These are phyloP conservation scores for Colletotrichum orchidophilum DNA, from an alignment of 2,329 filamentous ascomycete species.

Conservation along the genomic window DNA sequence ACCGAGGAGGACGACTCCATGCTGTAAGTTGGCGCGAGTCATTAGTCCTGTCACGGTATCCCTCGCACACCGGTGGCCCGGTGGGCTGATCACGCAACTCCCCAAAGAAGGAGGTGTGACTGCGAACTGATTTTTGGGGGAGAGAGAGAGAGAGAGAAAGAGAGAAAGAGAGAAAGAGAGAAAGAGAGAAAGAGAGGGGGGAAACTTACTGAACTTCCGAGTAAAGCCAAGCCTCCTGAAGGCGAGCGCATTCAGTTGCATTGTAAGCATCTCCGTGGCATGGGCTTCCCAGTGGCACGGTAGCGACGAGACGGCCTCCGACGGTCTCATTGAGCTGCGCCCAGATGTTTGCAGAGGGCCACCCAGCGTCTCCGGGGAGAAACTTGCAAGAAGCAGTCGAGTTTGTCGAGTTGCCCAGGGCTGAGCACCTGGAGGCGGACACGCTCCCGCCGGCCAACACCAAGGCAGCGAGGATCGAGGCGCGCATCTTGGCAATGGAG, in stretches of 20 bases:
- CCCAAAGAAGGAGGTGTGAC: neutral
- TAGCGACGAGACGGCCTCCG: conserved; percentile 23
- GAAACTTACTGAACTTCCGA: conserved; percentile 26
- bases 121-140: neutral
- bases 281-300: conserved; percentile 18
- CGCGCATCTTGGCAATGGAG: conserved; percentile 20
- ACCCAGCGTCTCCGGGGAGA: conserved; percentile 26
- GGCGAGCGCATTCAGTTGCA: conserved; percentile 21
- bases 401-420: neutral
- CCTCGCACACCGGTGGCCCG: neutral
- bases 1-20: conserved; percentile 33
- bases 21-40: conserved; percentile 11
- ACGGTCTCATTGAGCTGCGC: conserved; percentile 29
- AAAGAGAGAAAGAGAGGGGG: neutral
- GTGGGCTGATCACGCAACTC: neutral
- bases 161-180: neutral
- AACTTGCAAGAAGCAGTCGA: conserved; percentile 22
- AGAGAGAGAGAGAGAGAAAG: neutral
- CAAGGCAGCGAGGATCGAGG: conserved; percentile 15
- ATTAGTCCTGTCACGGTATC: conserved; percentile 35
- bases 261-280: conserved; percentile 26
- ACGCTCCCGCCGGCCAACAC: neutral
- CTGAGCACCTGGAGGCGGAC: neutral
- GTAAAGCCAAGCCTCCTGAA: conserved; percentile 27
- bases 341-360: conserved; percentile 21